These are phyloP conservation scores for Coelastrella sp. DNA, from an alignment of 139 green algal genomes.

Conservation along the genomic window DNA sequence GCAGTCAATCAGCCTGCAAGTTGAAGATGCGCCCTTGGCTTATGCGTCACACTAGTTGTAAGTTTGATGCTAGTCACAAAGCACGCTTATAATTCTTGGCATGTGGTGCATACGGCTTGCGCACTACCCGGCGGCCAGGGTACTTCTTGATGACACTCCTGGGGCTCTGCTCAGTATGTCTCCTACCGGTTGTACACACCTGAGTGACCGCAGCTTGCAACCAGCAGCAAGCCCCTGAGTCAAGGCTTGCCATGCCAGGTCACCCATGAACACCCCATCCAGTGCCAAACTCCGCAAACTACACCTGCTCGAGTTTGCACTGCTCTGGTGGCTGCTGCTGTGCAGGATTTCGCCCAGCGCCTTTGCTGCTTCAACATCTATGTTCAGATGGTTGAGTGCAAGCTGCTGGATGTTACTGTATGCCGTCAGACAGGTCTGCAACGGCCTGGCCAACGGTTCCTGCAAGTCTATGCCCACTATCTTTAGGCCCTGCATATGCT, in stretches of 20 bases:
- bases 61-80: too few relatives aligned
- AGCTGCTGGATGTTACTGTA: constrained; percentile 3
- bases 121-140: too few relatives aligned
- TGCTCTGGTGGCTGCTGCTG: not conserved
- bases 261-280: constrained; percentile 27
- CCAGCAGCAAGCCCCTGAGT: not conserved
- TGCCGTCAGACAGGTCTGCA: constrained; percentile 4
- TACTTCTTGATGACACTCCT: too few relatives aligned
- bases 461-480: constrained; percentile 20
- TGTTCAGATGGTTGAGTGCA: constrained; percentile 12
- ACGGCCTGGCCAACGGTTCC: constrained; percentile 7
- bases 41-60: too few relatives aligned
- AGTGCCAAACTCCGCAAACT: not conserved
- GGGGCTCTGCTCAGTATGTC: not conserved
- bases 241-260: constrained; percentile 1
- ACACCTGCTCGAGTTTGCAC: not conserved
- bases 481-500: constrained; percentile 6
- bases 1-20: constrained; percentile 3
- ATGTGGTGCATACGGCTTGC: too few relatives aligned
- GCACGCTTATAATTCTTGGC: too few relatives aligned
- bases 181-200: not conserved
- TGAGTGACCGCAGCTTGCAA: constrained; percentile 4
- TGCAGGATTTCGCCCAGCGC: constrained; percentile 15
- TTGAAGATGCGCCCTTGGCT: not conserved
- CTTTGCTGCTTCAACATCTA: constrained; percentile 4